Evolutionary conservation across 164 flowering plant species (phyloP).

Genomic region (Vitis rotundifolia): DNA sequence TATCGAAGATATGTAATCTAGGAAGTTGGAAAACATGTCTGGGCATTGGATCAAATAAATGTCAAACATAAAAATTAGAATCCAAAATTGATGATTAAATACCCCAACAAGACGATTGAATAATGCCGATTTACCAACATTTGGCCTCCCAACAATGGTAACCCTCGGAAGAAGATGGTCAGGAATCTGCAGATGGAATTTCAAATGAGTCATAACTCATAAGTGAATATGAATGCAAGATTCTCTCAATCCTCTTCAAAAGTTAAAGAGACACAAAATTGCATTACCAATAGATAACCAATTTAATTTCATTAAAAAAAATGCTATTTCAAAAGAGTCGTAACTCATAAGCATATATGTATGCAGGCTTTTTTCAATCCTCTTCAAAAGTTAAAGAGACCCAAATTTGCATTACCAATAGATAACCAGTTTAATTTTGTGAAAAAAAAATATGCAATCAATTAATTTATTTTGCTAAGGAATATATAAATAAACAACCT

Average conservation of each 20-base stretch:
- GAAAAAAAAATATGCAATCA: neutral
- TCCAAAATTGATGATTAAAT: conserved; percentile 11
- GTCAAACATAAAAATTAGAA: neutral
- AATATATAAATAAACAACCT: too few relatives aligned
- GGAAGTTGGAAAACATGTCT: neutral
- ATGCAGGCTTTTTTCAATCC: neutral
- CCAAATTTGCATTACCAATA: neutral
- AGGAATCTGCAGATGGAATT: conserved; percentile 61
- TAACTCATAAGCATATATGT: neutral
- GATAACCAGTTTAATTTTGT: neutral
- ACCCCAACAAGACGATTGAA: conserved; percentile 99
- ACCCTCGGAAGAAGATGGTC: conserved; percentile 89
- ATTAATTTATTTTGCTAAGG: too few relatives aligned
- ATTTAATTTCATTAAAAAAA: neutral
- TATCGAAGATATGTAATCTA: neutral
- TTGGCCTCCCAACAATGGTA: conserved; percentile 96
- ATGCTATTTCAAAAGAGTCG: too few relatives aligned
- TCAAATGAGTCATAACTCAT: conserved; percentile 2
- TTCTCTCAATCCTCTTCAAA: neutral
- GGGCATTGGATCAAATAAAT: neutral
- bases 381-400: neutral
- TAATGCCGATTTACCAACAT: conserved; percentile 98
- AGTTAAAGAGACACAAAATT: neutral
- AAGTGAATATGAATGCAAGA: too few relatives aligned
- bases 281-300: too few relatives aligned